Conservation (phyloP, 129 eudicot genomes). For the Rutidosis leptorrhynchoides region DNA sequence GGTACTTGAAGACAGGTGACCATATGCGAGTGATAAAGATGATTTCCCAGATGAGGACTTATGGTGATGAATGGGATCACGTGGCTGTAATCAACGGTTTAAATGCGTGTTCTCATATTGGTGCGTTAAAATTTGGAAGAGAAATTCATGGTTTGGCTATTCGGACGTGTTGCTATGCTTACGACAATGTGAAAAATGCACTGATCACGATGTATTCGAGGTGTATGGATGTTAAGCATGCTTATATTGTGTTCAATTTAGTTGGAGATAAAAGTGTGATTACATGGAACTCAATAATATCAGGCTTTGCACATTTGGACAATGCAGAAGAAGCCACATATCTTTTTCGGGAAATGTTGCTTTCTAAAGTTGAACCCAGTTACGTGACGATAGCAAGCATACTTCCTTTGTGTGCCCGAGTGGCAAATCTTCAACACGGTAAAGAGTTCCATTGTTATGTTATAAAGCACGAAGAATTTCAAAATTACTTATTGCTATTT, state of each 20-base stretch:
- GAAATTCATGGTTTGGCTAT: slow-evolving; percentile 57
- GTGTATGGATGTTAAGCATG: slow-evolving; percentile 57
- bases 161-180: slow-evolving; percentile 35
- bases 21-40: slow-evolving; percentile 40
- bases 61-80: slow-evolving; percentile 36
- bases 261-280: slow-evolving; percentile 39
- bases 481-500: slow-evolving; percentile 42
- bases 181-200: slow-evolving; percentile 49
- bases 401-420: slow-evolving; percentile 67
- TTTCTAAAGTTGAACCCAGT: slow-evolving; percentile 42
- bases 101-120: slow-evolving; percentile 56
- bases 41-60: slow-evolving; percentile 36
- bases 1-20: slow-evolving; percentile 51
- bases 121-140: slow-evolving; percentile 39
- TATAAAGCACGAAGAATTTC: slow-evolving; percentile 32
- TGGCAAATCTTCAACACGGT: slow-evolving; percentile 60
- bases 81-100: slow-evolving; percentile 56
- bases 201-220: slow-evolving; percentile 59
- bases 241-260: slow-evolving; percentile 34
- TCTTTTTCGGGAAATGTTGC: slow-evolving; percentile 55
- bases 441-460: slow-evolving; percentile 63
- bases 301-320: slow-evolving; percentile 53
- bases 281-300: slow-evolving; percentile 64
- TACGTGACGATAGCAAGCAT: slow-evolving; percentile 62
- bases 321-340: slow-evolving; percentile 49